phyloP scores from a whole-genome alignment of 305 asterid genomes.

The Solanum hybrid region DNA sequence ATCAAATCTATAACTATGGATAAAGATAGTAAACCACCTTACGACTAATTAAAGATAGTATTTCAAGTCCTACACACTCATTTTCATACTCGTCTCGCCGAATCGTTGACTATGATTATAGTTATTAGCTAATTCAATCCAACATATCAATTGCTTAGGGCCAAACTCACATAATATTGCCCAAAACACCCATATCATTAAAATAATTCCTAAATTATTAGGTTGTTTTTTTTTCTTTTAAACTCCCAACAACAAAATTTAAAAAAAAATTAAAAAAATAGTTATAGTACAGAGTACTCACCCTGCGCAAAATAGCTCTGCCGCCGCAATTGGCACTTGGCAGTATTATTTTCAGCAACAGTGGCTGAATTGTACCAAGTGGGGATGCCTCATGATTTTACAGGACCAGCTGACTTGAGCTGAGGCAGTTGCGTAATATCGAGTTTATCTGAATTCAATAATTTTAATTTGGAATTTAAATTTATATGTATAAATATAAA shows the following conservation, averaged over 20 bases:
- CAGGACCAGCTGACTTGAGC: background rate
- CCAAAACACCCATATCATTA: background rate
- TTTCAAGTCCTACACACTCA: background rate
- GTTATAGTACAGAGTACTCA: conserved; percentile 1
- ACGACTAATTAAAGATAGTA: background rate
- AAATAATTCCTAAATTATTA: background rate
- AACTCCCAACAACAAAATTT: background rate
- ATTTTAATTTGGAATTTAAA: rapidly evolving
- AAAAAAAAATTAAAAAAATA: background rate
- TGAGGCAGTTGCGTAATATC: background rate
- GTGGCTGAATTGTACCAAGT: background rate
- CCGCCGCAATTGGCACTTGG: background rate
- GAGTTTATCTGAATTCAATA: background rate
- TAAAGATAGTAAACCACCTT: background rate
- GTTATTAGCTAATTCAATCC: background rate
- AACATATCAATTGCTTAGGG: background rate
- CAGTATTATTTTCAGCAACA: background rate
- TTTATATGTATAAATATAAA: background rate
- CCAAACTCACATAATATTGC: background rate
- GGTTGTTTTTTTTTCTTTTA: background rate
- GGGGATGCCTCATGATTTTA: background rate
- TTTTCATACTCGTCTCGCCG: background rate
- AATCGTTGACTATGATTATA: background rate
- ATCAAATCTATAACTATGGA: background rate
- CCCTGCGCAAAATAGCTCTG: conserved; percentile 20